Percentiles rank a stretch among this genome's conserved stretches.
These are phyloP conservation scores for Zygnema circumcarinatum DNA, from an alignment of 139 green algal genomes.

Conservation along the genomic window DNA sequence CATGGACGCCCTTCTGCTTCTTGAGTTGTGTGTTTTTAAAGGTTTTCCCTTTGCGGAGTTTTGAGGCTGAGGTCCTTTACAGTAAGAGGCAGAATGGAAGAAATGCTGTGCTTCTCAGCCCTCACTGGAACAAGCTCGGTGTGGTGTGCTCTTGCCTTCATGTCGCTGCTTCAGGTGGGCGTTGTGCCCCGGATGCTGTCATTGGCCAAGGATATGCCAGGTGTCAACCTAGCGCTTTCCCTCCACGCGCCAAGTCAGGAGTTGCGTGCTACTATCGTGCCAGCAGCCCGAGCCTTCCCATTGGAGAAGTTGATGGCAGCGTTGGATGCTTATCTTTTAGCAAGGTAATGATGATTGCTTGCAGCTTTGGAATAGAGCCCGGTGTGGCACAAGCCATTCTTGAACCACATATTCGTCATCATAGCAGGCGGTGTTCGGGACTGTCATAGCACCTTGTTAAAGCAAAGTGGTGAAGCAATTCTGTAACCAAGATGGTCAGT, in stretches of 20 bases:
- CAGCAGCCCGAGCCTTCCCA: slow-evolving; percentile 84
- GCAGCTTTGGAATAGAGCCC: neutral
- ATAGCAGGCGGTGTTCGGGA: too few relatives aligned
- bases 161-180: slow-evolving; percentile 61
- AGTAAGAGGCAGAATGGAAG: too few relatives aligned
- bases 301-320: slow-evolving; percentile 82
- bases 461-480: too few relatives aligned
- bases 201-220: slow-evolving; percentile 81
- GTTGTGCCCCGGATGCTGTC: slow-evolving; percentile 79
- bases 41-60: too few relatives aligned
- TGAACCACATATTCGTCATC: neutral
- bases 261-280: slow-evolving; percentile 85
- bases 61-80: too few relatives aligned
- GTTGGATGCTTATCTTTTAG: slow-evolving; percentile 74
- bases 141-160: too few relatives aligned
- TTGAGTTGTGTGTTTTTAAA: too few relatives aligned
- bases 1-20: too few relatives aligned
- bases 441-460: too few relatives aligned
- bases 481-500: too few relatives aligned
- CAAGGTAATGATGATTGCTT: slow-evolving; percentile 15
- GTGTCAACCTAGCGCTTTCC: slow-evolving; percentile 88
- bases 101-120: too few relatives aligned
- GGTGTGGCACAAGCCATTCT: slow-evolving; percentile 52
- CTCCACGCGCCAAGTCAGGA: slow-evolving; percentile 90
- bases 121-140: too few relatives aligned